phyloP scores from a whole-genome alignment of 2,329 filamentous ascomycete genomes.

The Cladosporium austrohemisphaericum region DNA sequence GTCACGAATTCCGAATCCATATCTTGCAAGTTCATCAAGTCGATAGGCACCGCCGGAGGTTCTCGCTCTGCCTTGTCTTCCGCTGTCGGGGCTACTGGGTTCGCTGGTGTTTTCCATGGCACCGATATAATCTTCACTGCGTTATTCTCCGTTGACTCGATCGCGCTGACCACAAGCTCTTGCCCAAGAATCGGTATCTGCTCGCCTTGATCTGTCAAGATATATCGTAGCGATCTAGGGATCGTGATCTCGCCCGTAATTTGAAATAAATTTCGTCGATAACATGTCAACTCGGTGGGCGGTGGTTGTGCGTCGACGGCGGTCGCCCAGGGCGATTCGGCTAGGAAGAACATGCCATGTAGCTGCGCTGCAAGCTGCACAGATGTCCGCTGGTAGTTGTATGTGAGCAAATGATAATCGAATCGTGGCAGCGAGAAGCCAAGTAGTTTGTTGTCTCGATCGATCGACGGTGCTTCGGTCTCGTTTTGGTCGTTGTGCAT shows the following conservation, averaged over 20 bases:
- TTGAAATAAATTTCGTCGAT: slow-evolving; percentile 91
- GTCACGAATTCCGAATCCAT: slow-evolving; percentile 79
- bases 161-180: slow-evolving; percentile 85
- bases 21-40: slow-evolving; percentile 62
- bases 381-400: slow-evolving; percentile 60
- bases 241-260: slow-evolving; percentile 86
- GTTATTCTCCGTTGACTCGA: slow-evolving; percentile 91
- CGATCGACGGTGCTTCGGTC: slow-evolving; percentile 54
- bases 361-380: slow-evolving; percentile 70
- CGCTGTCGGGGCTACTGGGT: slow-evolving; percentile 57
- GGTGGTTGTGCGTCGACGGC: slow-evolving; percentile 54
- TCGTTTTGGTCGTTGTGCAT: slow-evolving; percentile 36
- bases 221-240: slow-evolving; percentile 71
- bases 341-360: slow-evolving; percentile 85
- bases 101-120: slow-evolving; percentile 93
- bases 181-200: slow-evolving; percentile 76
- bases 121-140: slow-evolving; percentile 92
- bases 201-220: slow-evolving; percentile 80
- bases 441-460: slow-evolving; percentile 58
- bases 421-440: slow-evolving; percentile 48
- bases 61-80: slow-evolving; percentile 75
- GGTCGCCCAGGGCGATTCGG: slow-evolving; percentile 67
- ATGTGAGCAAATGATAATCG: slow-evolving; percentile 62
- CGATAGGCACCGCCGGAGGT: slow-evolving; percentile 74
- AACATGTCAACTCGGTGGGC: slow-evolving; percentile 87